Base-by-base conservation (phyloP, 192 early-diverging fungal genomes). In the Phlyctochytrium planicorne region DNA sequence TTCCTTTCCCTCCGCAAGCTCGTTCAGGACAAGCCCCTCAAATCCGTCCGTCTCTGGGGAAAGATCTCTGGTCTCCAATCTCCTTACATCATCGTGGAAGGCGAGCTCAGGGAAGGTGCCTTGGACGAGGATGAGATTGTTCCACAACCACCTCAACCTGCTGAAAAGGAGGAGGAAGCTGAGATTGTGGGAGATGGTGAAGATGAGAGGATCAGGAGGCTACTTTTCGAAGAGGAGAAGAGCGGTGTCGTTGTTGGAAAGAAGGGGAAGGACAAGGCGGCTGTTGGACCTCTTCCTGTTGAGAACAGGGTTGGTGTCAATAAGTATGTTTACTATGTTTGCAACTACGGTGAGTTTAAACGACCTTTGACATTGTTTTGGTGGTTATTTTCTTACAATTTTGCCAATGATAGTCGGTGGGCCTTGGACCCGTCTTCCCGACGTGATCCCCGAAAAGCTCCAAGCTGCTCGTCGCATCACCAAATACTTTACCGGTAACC, bases 261-360 rank as follows among this genome's bases (percentile, higher is more conserved):
- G 2, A 76, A 84, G 53, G 67, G 61, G 17, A 85, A 81, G 53
- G 60, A 47, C 4, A 78, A 82, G 62, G n/a, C n/a, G n/a, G 36
- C 27, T 17, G 47, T 75, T 27, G 53, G 56, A 30, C 60, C 71
- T 20, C 61, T 86, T 59, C 62, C 77, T 1, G 75, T 67, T 34
- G 85, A 87, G 66, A 50, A 40, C 12, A 34, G 84, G 23, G 63
- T 47, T 0, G 85, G 85, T 17, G 79, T 84, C 2, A 87, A 87
- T 68, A 75, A 81, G 55, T 87, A 86, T 66, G 76, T 87, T 20
- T 87, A 87, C 67, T 87, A 87, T 65, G 79, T 80, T 14, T 83
- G 81, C 66, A 65, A 59, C 25, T 77, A 74, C 37, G 70, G 84
- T 85, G 55, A 69, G 76, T 75, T 10, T 24, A 31, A 0, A 25